These are phyloP conservation scores for Puccinellia tenuiflora DNA, from an alignment of 176 grass and related monocot species.

Conservation along the genomic window DNA sequence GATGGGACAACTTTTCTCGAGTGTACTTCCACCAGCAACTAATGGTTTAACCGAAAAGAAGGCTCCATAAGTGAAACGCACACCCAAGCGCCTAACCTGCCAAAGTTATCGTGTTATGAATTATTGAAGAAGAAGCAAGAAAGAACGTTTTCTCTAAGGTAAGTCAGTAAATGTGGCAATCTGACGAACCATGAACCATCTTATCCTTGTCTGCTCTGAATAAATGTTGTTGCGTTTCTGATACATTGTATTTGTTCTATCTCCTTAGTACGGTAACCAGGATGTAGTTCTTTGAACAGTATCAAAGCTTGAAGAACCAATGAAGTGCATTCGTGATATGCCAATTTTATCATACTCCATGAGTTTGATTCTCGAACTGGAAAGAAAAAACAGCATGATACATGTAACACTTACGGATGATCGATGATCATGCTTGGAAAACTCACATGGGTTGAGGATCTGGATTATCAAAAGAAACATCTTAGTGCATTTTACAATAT, in stretches of 20 bases:
- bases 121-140: background rate
- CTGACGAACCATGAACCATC: constrained; percentile 41
- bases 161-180: background rate
- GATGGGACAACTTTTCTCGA: constrained; percentile 17
- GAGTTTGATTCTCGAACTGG: background rate
- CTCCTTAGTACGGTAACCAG: constrained; percentile 30
- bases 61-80: constrained; percentile 41
- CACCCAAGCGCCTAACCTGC: constrained; percentile 38
- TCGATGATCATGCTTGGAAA: constrained; percentile 15
- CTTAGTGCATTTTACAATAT: background rate
- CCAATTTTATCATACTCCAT: background rate
- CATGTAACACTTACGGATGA: constrained; percentile 26
- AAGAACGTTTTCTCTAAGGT: background rate
- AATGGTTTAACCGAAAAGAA: constrained; percentile 37
- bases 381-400: background rate
- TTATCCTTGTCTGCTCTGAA: constrained; percentile 30
- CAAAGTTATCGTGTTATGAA: background rate
- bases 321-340: constrained; percentile 42
- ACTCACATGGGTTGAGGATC: constrained; percentile 25
- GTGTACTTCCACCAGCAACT: constrained; percentile 32
- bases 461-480: background rate
- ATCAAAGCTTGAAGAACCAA: constrained; percentile 38
- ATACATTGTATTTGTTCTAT: constrained; percentile 35
- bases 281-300: constrained; percentile 34
- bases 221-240: constrained; percentile 8